These are phyloP conservation scores for Arthrobotrys pseudoclavata DNA, from an alignment of 2,329 filamentous ascomycete genomes.

Conservation along the genomic window DNA sequence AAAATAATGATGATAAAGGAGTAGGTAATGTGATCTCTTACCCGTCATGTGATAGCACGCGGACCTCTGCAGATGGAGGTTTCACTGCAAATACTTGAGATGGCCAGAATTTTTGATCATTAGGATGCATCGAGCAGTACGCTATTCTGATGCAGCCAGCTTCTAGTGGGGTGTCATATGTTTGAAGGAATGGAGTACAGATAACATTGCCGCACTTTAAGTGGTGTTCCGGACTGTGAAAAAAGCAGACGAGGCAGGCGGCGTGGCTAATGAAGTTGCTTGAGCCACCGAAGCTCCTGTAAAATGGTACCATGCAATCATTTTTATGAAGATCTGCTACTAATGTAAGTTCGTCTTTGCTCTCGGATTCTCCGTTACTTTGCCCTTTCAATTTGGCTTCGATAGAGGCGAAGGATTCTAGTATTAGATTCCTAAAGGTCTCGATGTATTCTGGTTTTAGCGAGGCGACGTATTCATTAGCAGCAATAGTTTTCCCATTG, in stretches of 20 bases:
- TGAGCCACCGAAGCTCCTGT: conserved; percentile 62
- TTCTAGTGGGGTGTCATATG: conserved; percentile 11
- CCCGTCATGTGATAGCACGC: conserved; percentile 32
- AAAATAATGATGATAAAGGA: too few relatives aligned
- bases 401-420: neutral
- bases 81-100: conserved; percentile 57
- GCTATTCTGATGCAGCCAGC: neutral
- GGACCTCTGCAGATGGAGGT: conserved; percentile 25
- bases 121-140: conserved; percentile 19
- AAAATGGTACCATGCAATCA: conserved; percentile 63
- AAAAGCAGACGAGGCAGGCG: conserved; percentile 63
- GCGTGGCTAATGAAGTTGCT: conserved; percentile 60
- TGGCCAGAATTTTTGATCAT: neutral
- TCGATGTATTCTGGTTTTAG: neutral
- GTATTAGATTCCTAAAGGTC: conserved; percentile 5
- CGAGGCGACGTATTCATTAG: conserved; percentile 63
- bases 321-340: conserved; percentile 65
- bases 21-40: neutral
- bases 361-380: neutral
- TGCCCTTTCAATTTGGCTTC: neutral
- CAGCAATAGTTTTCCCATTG: conserved; percentile 67
- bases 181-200: conserved; percentile 34
- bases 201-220: conserved; percentile 36
- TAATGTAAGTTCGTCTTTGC: conserved; percentile 63
- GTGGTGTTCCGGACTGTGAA: conserved; percentile 63